Evolutionary conservation across 1,139 yeast genomes (phyloP), one percentile per base, ranked within the genome.

Genomic region (Saccharomyces uvarum): DNA sequence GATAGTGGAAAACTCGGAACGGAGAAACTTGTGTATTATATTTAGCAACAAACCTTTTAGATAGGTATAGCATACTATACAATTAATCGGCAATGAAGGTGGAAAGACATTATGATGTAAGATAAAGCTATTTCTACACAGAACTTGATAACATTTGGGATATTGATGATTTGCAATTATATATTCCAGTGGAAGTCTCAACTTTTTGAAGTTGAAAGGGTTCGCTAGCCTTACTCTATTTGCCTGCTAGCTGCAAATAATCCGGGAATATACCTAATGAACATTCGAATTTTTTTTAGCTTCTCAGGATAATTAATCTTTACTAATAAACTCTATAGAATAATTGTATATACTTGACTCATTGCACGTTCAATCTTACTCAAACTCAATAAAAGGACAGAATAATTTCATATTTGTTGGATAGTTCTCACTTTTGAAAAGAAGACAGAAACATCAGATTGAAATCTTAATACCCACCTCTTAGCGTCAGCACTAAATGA

Each of bases 401-500:
- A 19, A 14, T 38, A 21, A 9, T 19, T 19, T 38, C 19, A 24
- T 19, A 9, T 19, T 38, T n/a, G 8, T 14, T 32, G 11, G 16
- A 16, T 16, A 2, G 3, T 38, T 4, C 8, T 38, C 13, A 11
- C 24, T 11, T 16, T 38, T 9, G 44, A 19, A 7, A 28, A 28
- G 31, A 9, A 33, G 9, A 16, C 21, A 38, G 6, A 38, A 16
- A 56, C 51, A 42, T 44, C 29, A 50, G 38, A 33, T 26, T 51
- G 26, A 47, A 19, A 47, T 27, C 26, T 50, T 50, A 62, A 19
- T 49, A 58, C 31, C 97, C 97, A 0, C 98, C 98, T 72, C 97
- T 82, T 53, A 91, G 80, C 1, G 97, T 90, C 65, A 91, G 76
- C 19, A 91, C 97, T 69, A 91, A 77, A 72, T 91, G 97, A 61